Percentiles rank a stretch among this genome's conserved stretches.
phyloP scores from a whole-genome alignment of 768 basidiomycete genomes.

The Collybia mongolica region DNA sequence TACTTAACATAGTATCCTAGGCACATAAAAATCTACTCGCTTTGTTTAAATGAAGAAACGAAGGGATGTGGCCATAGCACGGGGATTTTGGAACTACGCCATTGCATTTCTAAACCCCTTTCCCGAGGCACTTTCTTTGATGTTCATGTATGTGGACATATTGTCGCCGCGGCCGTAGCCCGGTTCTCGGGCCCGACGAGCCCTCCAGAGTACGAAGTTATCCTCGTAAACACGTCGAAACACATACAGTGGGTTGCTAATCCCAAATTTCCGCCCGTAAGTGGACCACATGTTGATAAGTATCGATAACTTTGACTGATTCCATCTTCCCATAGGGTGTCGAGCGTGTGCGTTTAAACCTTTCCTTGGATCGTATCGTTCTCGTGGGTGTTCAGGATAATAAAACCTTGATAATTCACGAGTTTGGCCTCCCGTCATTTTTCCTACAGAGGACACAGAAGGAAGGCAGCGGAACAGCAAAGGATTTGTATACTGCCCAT shows the following conservation, averaged over 20 bases:
- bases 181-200: constrained; percentile 11
- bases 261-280: constrained; percentile 8
- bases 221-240: constrained; percentile 29
- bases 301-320: constrained; percentile 16
- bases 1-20: neutral
- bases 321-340: constrained; percentile 21
- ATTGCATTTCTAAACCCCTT: constrained; percentile 12
- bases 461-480: neutral
- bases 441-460: neutral
- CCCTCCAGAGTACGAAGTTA: constrained; percentile 19
- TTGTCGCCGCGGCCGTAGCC: constrained; percentile 24
- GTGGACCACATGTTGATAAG: neutral
- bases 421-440: constrained; percentile 25
- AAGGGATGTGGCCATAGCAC: constrained; percentile 1
- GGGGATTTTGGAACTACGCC: constrained; percentile 1
- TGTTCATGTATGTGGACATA: constrained; percentile 20
- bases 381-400: constrained; percentile 27
- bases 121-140: constrained; percentile 21
- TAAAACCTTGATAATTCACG: constrained; percentile 25
- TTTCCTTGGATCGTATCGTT: constrained; percentile 27
- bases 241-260: constrained; percentile 8
- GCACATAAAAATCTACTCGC: constrained; percentile 19
- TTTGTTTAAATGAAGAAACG: constrained; percentile 9
- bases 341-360: constrained; percentile 28
- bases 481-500: neutral